Conservation (phyloP, 768 basidiomycete species). For the Dentipellis sp. region DNA sequence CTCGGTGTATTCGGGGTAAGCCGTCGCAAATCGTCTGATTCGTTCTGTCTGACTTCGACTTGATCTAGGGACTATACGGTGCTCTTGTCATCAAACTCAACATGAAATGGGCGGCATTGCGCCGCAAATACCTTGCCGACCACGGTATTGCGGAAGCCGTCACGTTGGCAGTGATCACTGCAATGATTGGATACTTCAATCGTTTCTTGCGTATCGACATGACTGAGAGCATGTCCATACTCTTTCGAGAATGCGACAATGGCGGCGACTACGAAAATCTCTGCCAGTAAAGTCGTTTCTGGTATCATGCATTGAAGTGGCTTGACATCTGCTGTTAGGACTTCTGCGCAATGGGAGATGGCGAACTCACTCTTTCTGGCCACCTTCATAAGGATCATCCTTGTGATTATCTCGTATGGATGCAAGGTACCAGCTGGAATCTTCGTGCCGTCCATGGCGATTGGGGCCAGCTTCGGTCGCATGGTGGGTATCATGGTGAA, state of each 20-base stretch:
- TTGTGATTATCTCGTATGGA: conserved; percentile 91
- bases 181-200: conserved; percentile 89
- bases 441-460: conserved; percentile 98
- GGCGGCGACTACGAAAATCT: conserved; percentile 86
- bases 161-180: conserved; percentile 77
- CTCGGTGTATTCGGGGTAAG: conserved; percentile 92
- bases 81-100: conserved; percentile 97
- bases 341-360: conserved; percentile 89
- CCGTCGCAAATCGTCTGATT: conserved; percentile 2
- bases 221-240: conserved; percentile 91
- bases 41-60: not conserved
- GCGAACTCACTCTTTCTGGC: conserved; percentile 88
- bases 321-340: conserved; percentile 34
- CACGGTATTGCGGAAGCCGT: conserved; percentile 89
- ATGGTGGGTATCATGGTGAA: conserved; percentile 98
- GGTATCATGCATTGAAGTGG: not conserved
- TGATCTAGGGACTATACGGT: conserved; percentile 75
- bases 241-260: conserved; percentile 94
- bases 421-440: conserved; percentile 97
- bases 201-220: conserved; percentile 93
- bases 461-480: conserved; percentile 93
- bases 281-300: conserved; percentile 71
- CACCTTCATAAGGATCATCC: conserved; percentile 75
- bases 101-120: conserved; percentile 89
- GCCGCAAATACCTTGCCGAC: conserved; percentile 77